Percentiles rank a stretch among this genome's conserved stretches.
Evolutionary conservation across 2,329 filamentous ascomycete species (phyloP).

Genomic region (Paraphaeosphaeria sporulosa): DNA sequence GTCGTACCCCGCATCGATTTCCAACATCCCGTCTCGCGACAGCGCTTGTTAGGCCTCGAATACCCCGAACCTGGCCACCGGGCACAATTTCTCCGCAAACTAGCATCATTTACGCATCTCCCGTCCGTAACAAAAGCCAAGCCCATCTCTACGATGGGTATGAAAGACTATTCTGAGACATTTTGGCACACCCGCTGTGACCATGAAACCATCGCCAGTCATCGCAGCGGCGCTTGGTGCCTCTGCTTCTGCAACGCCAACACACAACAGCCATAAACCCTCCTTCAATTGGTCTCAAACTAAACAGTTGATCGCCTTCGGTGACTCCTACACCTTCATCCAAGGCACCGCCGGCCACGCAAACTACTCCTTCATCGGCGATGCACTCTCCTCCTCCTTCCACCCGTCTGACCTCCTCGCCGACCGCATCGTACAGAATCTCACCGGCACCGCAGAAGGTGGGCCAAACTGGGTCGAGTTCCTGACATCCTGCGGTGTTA

Average conservation of each 20-base stretch:
- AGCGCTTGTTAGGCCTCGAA: neutral
- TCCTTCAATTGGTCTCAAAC: constrained; percentile 28
- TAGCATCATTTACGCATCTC: neutral
- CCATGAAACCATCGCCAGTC: neutral
- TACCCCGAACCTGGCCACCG: neutral
- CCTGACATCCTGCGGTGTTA: constrained; percentile 59
- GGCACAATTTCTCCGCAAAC: neutral
- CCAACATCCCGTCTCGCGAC: neutral
- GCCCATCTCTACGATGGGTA: neutral
- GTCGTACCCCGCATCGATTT: neutral
- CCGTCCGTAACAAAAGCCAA: neutral
- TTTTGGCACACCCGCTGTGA: neutral
- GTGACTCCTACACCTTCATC: constrained; percentile 62
- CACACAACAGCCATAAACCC: neutral
- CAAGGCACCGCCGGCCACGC: constrained; percentile 61
- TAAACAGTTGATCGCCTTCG: constrained; percentile 53
- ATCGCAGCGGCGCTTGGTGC: neutral
- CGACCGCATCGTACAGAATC: constrained; percentile 62
- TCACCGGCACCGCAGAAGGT: constrained; percentile 59
- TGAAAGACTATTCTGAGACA: neutral
- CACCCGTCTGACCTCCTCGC: constrained; percentile 54
- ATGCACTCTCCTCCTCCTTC: constrained; percentile 57
- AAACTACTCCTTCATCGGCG: constrained; percentile 64
- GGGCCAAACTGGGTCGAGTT: constrained; percentile 65
- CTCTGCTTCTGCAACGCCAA: neutral